phyloP scores from a whole-genome alignment of 192 early-diverging fungal species.

The Gigaspora rosea region DNA sequence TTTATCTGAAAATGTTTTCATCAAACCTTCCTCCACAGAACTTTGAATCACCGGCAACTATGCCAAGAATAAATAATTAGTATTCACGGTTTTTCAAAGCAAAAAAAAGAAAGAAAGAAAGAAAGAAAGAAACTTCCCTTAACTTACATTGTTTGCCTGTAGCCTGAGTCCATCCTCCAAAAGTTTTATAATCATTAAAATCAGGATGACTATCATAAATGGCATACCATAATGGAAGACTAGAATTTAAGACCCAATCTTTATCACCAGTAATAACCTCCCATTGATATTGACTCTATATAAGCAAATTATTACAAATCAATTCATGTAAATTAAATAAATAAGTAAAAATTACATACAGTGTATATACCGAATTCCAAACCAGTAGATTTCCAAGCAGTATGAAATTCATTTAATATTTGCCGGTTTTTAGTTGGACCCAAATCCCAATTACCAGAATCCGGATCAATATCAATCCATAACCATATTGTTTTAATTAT shows the following conservation, averaged over 20 bases:
- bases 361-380: too few relatives aligned
- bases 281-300: not conserved
- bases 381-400: too few relatives aligned
- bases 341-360: too few relatives aligned
- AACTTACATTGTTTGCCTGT: not conserved
- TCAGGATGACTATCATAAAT: not conserved
- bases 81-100: not conserved
- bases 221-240: not conserved
- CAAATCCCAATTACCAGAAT: too few relatives aligned
- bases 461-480: too few relatives aligned
- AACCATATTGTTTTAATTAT: too few relatives aligned
- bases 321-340: too few relatives aligned
- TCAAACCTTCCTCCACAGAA: not conserved
- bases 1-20: not conserved
- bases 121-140: not conserved
- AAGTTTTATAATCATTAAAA: not conserved
- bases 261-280: not conserved
- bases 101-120: too few relatives aligned
- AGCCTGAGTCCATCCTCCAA: not conserved
- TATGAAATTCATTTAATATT: too few relatives aligned
- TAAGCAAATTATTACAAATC: not conserved
- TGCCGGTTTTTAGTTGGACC: too few relatives aligned
- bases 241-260: conserved; percentile 12
- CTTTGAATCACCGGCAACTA: not conserved
- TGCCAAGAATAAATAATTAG: not conserved